Evolutionary conservation across 106 monocot genomes (phyloP), one percentile per base, ranked within the genome.

Genomic region (Acanthochlamys bracteata): DNA sequence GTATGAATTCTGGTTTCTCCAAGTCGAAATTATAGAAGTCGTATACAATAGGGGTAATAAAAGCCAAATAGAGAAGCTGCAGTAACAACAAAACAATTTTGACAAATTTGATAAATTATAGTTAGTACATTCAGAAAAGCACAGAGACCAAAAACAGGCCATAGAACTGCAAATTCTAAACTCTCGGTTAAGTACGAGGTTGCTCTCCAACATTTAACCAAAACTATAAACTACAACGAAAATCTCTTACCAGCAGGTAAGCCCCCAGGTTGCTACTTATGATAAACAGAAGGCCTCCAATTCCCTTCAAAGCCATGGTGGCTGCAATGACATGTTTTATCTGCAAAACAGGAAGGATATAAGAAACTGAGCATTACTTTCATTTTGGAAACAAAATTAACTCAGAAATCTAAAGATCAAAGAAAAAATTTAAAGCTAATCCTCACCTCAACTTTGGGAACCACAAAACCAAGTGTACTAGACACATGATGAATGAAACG

Each of bases 11-110:
- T 46, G 74, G 27, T 19, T 67, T 75, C 41, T 88, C 83, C 0
- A 73, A 51, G 24, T 81, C 78, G 64, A 80, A 83, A 58, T 88
- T 88, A 63, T 88, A 88, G 67, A 83, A 88, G 65, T 88, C 83
- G 12, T 83, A 67, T 11, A 68, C 25, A 6, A 88, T 61, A 16
- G 88, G 88, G 26, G 75, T 75, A 14, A 73, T 69, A 52, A 83
- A 61, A 43, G 69, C 69, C 66, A 88, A 69, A 55, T 88, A 73
- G 39, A 88, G 41, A 58, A 80, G 55, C 87, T 87, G 62, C 63
- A 72, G 0, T 70, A 25, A 41, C 22, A 59, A 4, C 33, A 33
- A 33, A 33, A 33, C 33, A 33, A 6, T 3, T 33, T 33, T 33
- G 33, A 33, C 33, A 3, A 33, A 3, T 33, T 33, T 33, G n/a